Evolutionary conservation across 2,329 filamentous ascomycete species (phyloP), one percentile per base, ranked within the genome.

Genomic region (Paecilomyces formosus): DNA sequence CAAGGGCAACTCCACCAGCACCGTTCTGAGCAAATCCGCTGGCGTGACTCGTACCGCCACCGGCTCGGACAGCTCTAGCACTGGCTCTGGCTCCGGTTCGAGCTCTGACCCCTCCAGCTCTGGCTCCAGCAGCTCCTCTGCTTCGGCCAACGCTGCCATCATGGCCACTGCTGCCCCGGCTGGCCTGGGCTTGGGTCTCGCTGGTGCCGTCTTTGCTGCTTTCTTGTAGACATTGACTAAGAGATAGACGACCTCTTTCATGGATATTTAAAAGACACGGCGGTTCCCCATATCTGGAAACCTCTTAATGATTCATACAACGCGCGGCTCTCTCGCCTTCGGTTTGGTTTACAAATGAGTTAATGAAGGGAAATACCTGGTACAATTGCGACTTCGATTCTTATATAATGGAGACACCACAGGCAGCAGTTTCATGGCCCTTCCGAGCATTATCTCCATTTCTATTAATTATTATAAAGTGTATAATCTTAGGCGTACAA

Each of bases 161-260:
- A 64, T 73, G 35, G 70, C 69, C 58, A 76, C 74, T 33, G 72
- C 72, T 54, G 74, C 62, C 57, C 71, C 75, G 28, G 62, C 68
- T 26, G 67, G 69, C 24, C 66, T 78, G 21, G 67, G 69, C 22
- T 65, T 78, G 58, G 70, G 69, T 45, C 60, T 77, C 22, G 77
- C 75, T 62, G 76, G 75, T 66, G 69, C 71, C 60, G 68, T 75
- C 54, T 65, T 79, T 53, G 73, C 74, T 63, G 73, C 74, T 63
- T 69, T 79, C 61, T 66, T 78, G 63, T 78, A 74, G 73, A 62
- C 57, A 52, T 13, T 53, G 18, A 51, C 45, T 28, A 52, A 24
- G 18, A 52, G 50, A 24, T 26, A 0, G 28, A 21, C 30, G 30
- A 24, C 50, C 21, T 18, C 18, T 21, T 15, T n/a, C 3, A 18